phyloP scores from a whole-genome alignment of 2,329 filamentous ascomycete genomes.

The Calonectria honghensis region DNA sequence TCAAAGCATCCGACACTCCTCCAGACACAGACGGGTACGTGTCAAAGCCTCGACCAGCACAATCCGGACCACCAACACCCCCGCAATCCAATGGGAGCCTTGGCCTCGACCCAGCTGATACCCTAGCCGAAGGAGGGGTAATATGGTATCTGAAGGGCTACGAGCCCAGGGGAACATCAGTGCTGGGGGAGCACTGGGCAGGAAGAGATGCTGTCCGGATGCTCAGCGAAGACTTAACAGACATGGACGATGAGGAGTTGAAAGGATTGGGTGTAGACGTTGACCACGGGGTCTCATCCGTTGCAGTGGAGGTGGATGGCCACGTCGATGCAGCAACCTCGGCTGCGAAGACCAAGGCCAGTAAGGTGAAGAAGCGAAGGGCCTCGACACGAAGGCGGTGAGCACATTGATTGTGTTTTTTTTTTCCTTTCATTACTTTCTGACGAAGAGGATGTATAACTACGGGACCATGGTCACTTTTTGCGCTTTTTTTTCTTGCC shows the following conservation, averaged over 20 bases:
- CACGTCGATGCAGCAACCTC: slow-evolving; percentile 48
- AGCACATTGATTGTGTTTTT: slow-evolving; percentile 33
- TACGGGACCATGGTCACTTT: slow-evolving; percentile 38
- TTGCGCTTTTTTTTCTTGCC: slow-evolving; percentile 33
- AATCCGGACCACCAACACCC: slow-evolving; percentile 76
- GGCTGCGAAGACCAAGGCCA: slow-evolving; percentile 55
- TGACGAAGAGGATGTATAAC: slow-evolving; percentile 40
- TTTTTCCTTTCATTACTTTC: background rate
- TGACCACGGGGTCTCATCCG: slow-evolving; percentile 62
- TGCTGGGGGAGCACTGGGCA: slow-evolving; percentile 80
- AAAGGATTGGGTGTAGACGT: slow-evolving; percentile 79
- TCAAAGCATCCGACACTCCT: slow-evolving; percentile 64
- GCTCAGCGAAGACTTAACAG: slow-evolving; percentile 91
- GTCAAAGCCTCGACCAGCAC: slow-evolving; percentile 52
- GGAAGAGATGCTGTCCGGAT: slow-evolving; percentile 79
- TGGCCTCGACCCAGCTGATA: slow-evolving; percentile 68
- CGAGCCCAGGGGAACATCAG: slow-evolving; percentile 85
- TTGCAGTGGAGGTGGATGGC: slow-evolving; percentile 53
- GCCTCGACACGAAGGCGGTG: slow-evolving; percentile 60
- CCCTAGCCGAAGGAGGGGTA: slow-evolving; percentile 83
- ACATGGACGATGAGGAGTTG: slow-evolving; percentile 93
- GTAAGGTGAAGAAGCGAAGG: slow-evolving; percentile 59
- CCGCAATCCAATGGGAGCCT: slow-evolving; percentile 79
- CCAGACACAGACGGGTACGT: slow-evolving; percentile 70
- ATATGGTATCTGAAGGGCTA: slow-evolving; percentile 92